Percentiles rank a stretch among this genome's conserved stretches.
These are phyloP conservation scores for Alternaria burnsii DNA, from an alignment of 2,329 filamentous ascomycete genomes.

Conservation along the genomic window DNA sequence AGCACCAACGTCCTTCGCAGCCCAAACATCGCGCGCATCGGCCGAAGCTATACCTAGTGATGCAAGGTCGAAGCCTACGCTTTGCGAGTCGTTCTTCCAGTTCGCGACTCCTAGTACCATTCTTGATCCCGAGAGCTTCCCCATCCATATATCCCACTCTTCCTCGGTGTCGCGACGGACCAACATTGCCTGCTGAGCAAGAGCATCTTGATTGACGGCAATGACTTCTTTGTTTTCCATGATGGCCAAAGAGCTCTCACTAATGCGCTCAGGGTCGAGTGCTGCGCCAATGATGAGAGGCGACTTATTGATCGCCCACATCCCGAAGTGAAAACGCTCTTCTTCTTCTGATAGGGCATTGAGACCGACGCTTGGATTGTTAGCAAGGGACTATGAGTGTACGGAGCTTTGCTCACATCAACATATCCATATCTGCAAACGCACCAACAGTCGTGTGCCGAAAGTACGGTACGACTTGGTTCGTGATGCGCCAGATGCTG, in stretches of 20 bases:
- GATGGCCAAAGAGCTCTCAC: constrained; percentile 36
- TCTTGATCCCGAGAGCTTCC: constrained; percentile 47
- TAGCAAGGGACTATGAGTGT: not conserved
- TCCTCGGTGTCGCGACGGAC: constrained; percentile 52
- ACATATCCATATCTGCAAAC: constrained; percentile 55
- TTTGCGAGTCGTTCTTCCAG: constrained; percentile 47
- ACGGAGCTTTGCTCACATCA: constrained; percentile 40
- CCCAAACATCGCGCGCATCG: constrained; percentile 50
- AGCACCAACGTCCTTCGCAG: constrained; percentile 30
- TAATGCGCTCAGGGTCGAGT: constrained; percentile 37
- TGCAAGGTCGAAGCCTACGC: constrained; percentile 42
- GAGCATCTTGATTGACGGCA: constrained; percentile 65
- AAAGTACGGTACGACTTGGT: constrained; percentile 44
- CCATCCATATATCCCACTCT: constrained; percentile 51
- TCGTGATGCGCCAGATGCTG: constrained; percentile 46
- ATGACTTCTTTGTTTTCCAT: constrained; percentile 63
- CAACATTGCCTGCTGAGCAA: constrained; percentile 62
- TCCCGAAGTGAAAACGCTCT: constrained; percentile 56
- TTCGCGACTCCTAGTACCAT: constrained; percentile 51
- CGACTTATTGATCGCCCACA: constrained; percentile 59
- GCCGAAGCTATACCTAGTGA: constrained; percentile 46
- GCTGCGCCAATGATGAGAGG: constrained; percentile 56
- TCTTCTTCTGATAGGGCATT: constrained; percentile 48
- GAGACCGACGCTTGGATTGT: constrained; percentile 43
- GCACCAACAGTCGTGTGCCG: constrained; percentile 37